Conservation (phyloP, 1,139 yeast genomes). For the Schwanniomyces etchellsii region DNA sequence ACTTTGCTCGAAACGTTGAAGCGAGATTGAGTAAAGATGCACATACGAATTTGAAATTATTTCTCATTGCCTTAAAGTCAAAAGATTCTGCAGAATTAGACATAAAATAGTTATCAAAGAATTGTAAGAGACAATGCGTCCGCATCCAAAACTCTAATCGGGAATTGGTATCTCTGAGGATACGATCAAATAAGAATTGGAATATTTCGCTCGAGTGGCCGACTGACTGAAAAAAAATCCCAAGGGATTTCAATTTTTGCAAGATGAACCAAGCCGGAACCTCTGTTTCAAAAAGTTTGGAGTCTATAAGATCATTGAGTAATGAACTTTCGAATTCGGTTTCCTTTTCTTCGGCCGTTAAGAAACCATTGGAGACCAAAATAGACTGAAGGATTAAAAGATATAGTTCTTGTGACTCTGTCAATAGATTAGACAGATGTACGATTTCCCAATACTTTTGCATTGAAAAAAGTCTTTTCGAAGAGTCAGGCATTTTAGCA, state of each 20-base stretch:
- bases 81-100: no score
- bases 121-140: no score
- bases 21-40: no score
- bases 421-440: conserved; percentile 5
- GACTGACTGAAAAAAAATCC: conserved; percentile 13
- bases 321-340: conserved; percentile 3
- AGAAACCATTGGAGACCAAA: conserved; percentile 1
- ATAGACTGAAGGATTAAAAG: conserved; percentile 13
- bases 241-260: conserved; percentile 27
- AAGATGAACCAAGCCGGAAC: conserved; percentile 11
- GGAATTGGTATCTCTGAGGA: no score
- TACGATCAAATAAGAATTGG: no score
- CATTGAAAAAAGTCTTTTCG: conserved; percentile 9
- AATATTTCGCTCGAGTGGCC: no score
- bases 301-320: conserved; percentile 5
- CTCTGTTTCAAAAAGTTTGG: neutral
- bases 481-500: conserved; percentile 6
- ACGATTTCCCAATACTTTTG: conserved; percentile 15
- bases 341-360: neutral
- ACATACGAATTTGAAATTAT: conserved; percentile 32
- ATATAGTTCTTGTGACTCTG: conserved; percentile 9
- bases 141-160: no score
- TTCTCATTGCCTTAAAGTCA: no score
- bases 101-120: no score
- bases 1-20: no score